phyloP scores from a whole-genome alignment of 768 basidiomycete species.

The Suillus plorans region DNA sequence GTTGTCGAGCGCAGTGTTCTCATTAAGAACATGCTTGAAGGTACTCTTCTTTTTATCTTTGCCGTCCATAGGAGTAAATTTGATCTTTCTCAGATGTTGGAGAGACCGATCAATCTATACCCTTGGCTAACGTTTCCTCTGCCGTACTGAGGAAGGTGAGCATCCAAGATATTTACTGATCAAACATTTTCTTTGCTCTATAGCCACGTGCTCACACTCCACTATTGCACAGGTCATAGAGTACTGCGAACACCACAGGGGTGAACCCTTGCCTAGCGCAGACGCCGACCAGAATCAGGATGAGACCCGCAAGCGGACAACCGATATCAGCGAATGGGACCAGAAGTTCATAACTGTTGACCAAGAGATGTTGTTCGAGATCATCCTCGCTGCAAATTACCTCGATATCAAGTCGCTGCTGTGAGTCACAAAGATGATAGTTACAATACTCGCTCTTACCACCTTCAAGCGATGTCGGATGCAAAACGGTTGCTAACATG shows the following conservation, averaged over 20 bases:
- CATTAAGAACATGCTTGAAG: constrained; percentile 99
- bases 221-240: constrained; percentile 74
- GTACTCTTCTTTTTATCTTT: constrained; percentile 37
- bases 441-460: constrained; percentile 8
- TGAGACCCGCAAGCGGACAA: constrained; percentile 96
- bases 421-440: constrained; percentile 45
- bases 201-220: not conserved
- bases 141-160: constrained; percentile 89
- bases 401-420: constrained; percentile 98
- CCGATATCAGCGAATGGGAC: constrained; percentile 99
- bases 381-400: constrained; percentile 99
- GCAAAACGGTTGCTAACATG: constrained; percentile 99
- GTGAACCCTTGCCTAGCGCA: constrained; percentile 89
- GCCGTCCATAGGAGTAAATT: constrained; percentile 1
- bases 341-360: constrained; percentile 98
- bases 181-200: not conserved
- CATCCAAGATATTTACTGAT: not conserved
- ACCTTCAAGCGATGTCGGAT: constrained; percentile 82
- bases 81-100: constrained; percentile 68
- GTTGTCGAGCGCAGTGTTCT: constrained; percentile 94
- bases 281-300: constrained; percentile 83
- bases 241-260: constrained; percentile 98
- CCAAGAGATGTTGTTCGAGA: constrained; percentile 99
- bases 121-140: constrained; percentile 91
- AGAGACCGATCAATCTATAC: constrained; percentile 92